Evolutionary conservation across 2,329 filamentous ascomycete species (phyloP), one percentile per base, ranked within the genome.

Genomic region (Colletotrichum sidae): DNA sequence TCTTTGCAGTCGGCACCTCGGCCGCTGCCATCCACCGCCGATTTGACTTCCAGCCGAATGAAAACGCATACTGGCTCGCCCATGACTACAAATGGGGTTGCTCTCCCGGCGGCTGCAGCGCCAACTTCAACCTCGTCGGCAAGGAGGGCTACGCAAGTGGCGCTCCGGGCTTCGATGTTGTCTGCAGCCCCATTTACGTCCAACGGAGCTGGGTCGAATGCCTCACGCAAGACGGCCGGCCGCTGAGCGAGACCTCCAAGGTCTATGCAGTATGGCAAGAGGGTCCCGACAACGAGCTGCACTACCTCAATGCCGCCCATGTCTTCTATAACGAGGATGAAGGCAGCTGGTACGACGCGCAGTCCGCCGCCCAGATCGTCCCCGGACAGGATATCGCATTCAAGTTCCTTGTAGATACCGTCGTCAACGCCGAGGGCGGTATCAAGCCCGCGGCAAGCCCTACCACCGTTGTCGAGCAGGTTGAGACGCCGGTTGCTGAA

Each of bases 151-250:
- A 74, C 69, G 51, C 63, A 4, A 4, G 41, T 11, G 67, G 56
- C 8, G 72, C 72, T 3, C 73, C 73, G 2, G 70, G 60, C 33
- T 75, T 75, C 69, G 55, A 69, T 35, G 73, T 72, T 13, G 8
- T 54, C 13, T 75, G 73, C 69, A 66, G 69, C 49, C 68, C 70
- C 37, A 56, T 73, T 41, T 70, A 70, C 64, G 68, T 71, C 60
- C 68, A 72, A 55, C 54, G 68, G 54, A 60, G 57, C 35, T 74
- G 69, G 69, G 25, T 69, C 2, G 45, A 67, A n/a, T 75, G 73
- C 69, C 60, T 41, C 39, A 58, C 54, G 12, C 61, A 65, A 13
- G 52, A 67, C 33, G 42, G 60, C 8, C 10, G 8, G 4, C 62
- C 60, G 3, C 34, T 55, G 15, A 17, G 57, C 4, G 45, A 37